Percentiles rank a stretch among this genome's conserved stretches.
phyloP scores from a whole-genome alignment of 2,329 filamentous ascomycete species.

The Scopulariopsis brevicaulis region DNA sequence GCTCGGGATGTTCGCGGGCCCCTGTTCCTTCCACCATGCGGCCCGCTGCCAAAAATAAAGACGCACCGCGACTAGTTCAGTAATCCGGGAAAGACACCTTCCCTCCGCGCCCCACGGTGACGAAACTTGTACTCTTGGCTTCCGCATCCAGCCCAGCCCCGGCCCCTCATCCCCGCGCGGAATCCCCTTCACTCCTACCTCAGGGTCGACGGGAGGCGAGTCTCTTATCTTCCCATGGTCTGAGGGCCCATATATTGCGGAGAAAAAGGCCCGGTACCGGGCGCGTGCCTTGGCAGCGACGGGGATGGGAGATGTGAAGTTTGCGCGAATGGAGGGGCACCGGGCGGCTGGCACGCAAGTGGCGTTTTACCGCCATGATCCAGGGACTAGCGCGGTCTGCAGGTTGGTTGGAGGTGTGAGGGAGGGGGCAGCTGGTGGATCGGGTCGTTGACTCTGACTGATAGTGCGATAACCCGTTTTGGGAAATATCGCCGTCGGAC shows the following conservation, averaged over 20 bases:
- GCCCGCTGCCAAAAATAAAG: background rate
- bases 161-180: background rate
- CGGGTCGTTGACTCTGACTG: background rate
- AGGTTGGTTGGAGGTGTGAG: background rate
- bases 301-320: background rate
- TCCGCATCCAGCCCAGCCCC: background rate
- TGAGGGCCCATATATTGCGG: background rate
- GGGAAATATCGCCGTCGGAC: background rate
- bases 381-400: background rate
- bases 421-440: background rate
- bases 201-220: no score
- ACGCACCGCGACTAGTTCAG: background rate
- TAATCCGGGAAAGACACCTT: background rate
- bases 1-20: no score
- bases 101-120: background rate
- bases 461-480: background rate
- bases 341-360: background rate
- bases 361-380: background rate
- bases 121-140: background rate
- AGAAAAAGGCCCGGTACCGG: background rate
- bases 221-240: background rate
- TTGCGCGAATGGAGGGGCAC: background rate
- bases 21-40: no score
- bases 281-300: background rate
- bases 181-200: no score